Percentiles rank a stretch among this genome's conserved stretches.
These are phyloP conservation scores for Serpula lacrymans DNA, from an alignment of 768 basidiomycete genomes.

Conservation along the genomic window DNA sequence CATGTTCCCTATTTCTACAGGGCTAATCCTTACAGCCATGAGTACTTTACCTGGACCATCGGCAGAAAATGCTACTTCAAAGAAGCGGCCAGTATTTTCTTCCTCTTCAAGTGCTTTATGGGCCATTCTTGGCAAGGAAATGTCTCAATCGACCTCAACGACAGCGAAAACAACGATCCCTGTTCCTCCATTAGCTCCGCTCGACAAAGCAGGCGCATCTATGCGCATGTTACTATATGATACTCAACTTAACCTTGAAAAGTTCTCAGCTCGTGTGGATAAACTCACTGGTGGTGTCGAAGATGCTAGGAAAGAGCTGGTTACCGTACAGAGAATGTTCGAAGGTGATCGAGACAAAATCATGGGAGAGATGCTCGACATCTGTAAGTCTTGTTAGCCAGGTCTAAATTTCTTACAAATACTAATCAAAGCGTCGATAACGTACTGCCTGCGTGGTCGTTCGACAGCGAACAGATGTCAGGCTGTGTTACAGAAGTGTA, in stretches of 20 bases:
- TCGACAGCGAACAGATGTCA: slow-evolving; percentile 60
- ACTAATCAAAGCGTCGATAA: background rate
- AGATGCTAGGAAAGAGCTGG: slow-evolving; percentile 50
- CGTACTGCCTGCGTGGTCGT: slow-evolving; percentile 9
- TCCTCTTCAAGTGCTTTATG: slow-evolving; percentile 34
- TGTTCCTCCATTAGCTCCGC: slow-evolving; percentile 43
- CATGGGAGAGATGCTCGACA: slow-evolving; percentile 50
- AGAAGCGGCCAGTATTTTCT: too few species aligned
- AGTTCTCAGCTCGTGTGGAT: slow-evolving; percentile 56
- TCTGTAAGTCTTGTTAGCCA: slow-evolving; percentile 39
- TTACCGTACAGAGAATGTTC: slow-evolving; percentile 52
- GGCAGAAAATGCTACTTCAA: too few species aligned
- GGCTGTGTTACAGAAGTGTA: slow-evolving; percentile 51
- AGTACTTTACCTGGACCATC: too few species aligned
- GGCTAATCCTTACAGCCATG: too few species aligned
- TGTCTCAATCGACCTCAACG: slow-evolving; percentile 15
- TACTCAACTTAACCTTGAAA: slow-evolving; percentile 68
- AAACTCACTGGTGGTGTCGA: slow-evolving; percentile 49
- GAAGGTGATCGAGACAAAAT: slow-evolving; percentile 58
- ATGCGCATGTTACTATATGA: slow-evolving; percentile 72
- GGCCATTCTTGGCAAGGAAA: slow-evolving; percentile 51
- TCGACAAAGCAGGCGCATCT: slow-evolving; percentile 66
- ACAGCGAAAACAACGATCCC: slow-evolving; percentile 20
- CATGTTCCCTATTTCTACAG: too few species aligned
- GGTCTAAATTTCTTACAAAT: slow-evolving; percentile 16